These are phyloP conservation scores for Daldinia sp. DNA, from an alignment of 2,329 filamentous ascomycete species.

Conservation along the genomic window DNA sequence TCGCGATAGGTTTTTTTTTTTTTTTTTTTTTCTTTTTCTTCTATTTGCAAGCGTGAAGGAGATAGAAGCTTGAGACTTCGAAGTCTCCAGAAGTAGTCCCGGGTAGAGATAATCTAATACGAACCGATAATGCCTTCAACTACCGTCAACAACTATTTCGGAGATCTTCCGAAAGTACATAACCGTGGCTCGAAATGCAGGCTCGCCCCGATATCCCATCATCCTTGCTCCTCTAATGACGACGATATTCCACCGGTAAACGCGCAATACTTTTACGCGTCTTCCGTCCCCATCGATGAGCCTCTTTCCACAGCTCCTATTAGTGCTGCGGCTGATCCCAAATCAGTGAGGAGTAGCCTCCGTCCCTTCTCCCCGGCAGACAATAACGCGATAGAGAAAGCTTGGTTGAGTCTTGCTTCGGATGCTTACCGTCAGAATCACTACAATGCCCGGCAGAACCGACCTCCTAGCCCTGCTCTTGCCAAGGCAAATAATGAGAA, in stretches of 20 bases:
- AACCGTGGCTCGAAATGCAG: conserved; percentile 72
- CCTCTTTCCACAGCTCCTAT: conserved; percentile 76
- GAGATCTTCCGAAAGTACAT: conserved; percentile 56
- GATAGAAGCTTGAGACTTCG: conserved; percentile 7
- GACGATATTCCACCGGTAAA: conserved; percentile 69
- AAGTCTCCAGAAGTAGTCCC: conserved; percentile 18
- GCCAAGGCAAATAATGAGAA: conserved; percentile 54
- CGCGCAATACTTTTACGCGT: conserved; percentile 88
- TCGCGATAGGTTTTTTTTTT: conserved; percentile 16
- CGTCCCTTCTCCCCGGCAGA: conserved; percentile 84
- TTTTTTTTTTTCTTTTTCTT: not conserved
- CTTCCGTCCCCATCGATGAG: conserved; percentile 86
- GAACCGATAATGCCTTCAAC: conserved; percentile 46
- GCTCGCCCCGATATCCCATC: conserved; percentile 61
- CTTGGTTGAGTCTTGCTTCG: conserved; percentile 75
- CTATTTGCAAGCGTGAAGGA: conserved; percentile 9
- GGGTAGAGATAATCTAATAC: conserved; percentile 32
- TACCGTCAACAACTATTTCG: conserved; percentile 38
- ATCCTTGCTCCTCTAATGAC: conserved; percentile 52
- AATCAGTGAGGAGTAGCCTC: conserved; percentile 69
- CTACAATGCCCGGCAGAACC: conserved; percentile 52
- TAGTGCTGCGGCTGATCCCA: conserved; percentile 63
- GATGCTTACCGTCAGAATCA: conserved; percentile 64
- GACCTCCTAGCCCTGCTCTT: conserved; percentile 51
- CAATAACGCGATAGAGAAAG: conserved; percentile 81